Evolutionary conservation across 106 monocot genomes (phyloP), one percentile per base, ranked within the genome.

Genomic region (Dendrobium officinale): DNA sequence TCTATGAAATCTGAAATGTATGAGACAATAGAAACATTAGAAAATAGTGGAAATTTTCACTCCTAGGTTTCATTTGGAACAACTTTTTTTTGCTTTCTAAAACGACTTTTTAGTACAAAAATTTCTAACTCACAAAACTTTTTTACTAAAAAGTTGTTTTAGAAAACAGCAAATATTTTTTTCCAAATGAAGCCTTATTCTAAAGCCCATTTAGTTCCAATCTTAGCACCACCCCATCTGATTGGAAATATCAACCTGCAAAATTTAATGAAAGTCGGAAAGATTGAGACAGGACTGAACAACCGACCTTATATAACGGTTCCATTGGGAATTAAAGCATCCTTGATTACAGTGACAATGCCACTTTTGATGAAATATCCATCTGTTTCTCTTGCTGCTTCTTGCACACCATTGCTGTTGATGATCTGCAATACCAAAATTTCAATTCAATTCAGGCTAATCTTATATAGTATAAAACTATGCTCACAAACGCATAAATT

Each of bases 341-440:
- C 96, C 85, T 96, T 93, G 40, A 96, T 93, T 61, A 96, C 56
- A 6, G 96, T 96, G 13, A 96, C 93, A 8, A 96, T 96, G 54
- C 96, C 96, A 54, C 93, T 93, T 81, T 96, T 96, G 79, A 96
- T 96, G 87, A 93, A 93, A 78, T 93, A 96, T 0, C 96, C 96
- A 55, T 98, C 98, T 0, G 95, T 98, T 84, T 98, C 98, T 75
- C 98, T 94, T 26, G 94, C 94, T 0, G 94, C 91, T 79, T 98
- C 98, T 89, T 91, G 92, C 41, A 98, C 91, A 49, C 87, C 85
- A 48, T 98, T 89, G 6, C 31, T 49, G 75, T 98, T 98, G 79
- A 98, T 85, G 73, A 98, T 98, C 98, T 98, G 88, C 20, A 70
- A 77, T 18, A 67, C 9, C 13, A 77, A 18, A 75, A 58, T 67